Conservation (phyloP, 202 grass and related monocot genomes). For the Saccharum hybrid region DNA sequence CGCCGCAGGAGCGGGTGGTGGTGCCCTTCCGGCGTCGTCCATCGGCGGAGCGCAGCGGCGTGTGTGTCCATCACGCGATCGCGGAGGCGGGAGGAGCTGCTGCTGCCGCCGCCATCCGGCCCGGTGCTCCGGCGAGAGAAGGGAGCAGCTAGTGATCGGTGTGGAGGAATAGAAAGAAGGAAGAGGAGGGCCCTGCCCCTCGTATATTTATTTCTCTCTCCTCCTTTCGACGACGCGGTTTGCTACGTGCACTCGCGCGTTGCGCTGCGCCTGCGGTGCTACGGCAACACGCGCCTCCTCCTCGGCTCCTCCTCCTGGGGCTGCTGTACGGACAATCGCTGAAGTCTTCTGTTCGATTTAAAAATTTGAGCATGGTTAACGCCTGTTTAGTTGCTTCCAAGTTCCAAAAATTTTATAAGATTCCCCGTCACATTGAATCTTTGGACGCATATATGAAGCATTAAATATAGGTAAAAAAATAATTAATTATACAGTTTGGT, state of each 20-base stretch:
- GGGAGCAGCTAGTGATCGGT: constrained; percentile 41
- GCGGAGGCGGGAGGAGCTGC: constrained; percentile 44
- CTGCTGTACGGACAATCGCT: not conserved
- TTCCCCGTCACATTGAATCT: no score
- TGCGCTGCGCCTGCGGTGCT: constrained; percentile 21
- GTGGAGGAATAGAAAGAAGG: not conserved
- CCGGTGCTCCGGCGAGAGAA: constrained; percentile 51
- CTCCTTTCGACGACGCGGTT: constrained; percentile 23
- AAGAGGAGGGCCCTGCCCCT: constrained; percentile 38
- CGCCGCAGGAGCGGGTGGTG: constrained; percentile 40
- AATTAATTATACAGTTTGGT: no score
- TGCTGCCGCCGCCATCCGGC: constrained; percentile 51
- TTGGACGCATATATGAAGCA: no score
- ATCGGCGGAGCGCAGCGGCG: constrained; percentile 39
- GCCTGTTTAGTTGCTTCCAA: no score
- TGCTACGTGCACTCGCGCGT: constrained; percentile 60
- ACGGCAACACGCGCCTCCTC: constrained; percentile 14
- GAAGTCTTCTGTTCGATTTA: not conserved
- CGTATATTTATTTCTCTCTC: constrained; percentile 61
- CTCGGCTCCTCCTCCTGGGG: not conserved
- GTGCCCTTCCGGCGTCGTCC: constrained; percentile 53
- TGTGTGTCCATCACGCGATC: constrained; percentile 65
- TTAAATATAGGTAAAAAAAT: no score
- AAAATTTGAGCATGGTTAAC: not conserved
- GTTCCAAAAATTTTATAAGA: no score